Percentiles rank a stretch among this genome's conserved stretches.
Evolutionary conservation across 768 basidiomycete species (phyloP).

Genomic region (Termitomyces sp.): DNA sequence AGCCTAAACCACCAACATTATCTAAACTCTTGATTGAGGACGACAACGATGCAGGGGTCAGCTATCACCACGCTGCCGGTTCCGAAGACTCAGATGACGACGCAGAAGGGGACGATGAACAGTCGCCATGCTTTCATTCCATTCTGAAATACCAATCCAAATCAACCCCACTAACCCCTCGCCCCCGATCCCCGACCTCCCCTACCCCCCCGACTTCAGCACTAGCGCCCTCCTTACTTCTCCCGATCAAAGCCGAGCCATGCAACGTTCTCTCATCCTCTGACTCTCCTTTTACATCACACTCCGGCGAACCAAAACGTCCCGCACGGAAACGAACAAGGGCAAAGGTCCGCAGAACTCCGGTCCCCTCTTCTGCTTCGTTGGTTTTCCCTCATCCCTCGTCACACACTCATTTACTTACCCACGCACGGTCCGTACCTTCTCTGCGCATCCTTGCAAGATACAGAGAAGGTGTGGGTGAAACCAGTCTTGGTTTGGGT

Average conservation of each 20-base stretch:
- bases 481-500: not conserved
- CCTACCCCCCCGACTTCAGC: not conserved
- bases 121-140: conserved; percentile 4
- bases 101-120: conserved; percentile 4
- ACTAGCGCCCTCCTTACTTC: conserved; percentile 8
- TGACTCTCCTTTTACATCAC: not conserved
- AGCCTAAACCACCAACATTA: not conserved
- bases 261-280: conserved; percentile 1
- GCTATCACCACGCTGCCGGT: not conserved
- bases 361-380: not conserved
- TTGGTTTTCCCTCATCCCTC: not conserved
- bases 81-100: not conserved
- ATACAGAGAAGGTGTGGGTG: not conserved
- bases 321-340: not conserved
- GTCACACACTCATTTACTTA: not conserved
- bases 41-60: not conserved
- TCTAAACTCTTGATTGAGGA: not conserved
- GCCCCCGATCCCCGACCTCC: not conserved
- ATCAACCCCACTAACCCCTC: conserved; percentile 12
- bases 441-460: not conserved
- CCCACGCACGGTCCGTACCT: conserved; percentile 1
- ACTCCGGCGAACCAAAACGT: not conserved
- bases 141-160: conserved; percentile 8
- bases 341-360: not conserved
- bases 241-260: conserved; percentile 21